phyloP scores from a whole-genome alignment of 441 rosid species.

The Croton setiger region DNA sequence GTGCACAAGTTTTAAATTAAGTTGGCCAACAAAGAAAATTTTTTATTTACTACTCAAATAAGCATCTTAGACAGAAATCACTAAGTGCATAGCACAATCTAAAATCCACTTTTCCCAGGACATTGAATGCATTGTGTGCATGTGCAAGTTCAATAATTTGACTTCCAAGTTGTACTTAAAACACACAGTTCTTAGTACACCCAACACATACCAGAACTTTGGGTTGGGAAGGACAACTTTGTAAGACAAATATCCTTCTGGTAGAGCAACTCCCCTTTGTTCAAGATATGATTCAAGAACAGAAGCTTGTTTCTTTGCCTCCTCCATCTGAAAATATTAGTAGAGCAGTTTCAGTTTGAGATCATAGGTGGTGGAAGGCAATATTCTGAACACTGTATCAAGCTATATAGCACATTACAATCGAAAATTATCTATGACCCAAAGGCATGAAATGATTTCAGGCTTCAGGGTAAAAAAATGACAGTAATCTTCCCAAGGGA shows the following conservation, averaged over 20 bases:
- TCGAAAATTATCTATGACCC: not conserved
- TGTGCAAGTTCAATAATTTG: not conserved
- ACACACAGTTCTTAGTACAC: not conserved
- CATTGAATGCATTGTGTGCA: no score
- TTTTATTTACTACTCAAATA: not conserved
- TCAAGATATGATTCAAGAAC: constrained; percentile 88
- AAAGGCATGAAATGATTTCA: not conserved
- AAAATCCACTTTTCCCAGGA: constrained; percentile 1
- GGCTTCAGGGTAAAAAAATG: not conserved
- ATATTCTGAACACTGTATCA: not conserved
- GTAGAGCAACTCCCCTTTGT: constrained; percentile 78
- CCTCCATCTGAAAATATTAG: constrained; percentile 49
- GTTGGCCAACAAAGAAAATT: not conserved
- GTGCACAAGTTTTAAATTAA: not conserved
- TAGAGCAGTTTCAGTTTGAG: not conserved
- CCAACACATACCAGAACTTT: constrained; percentile 51
- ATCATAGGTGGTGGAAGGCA: not conserved
- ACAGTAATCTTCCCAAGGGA: not conserved
- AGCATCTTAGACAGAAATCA: not conserved
- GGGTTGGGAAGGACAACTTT: constrained; percentile 91
- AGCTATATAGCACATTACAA: not conserved
- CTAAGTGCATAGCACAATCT: not conserved
- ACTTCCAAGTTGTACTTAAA: not conserved
- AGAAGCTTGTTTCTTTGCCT: constrained; percentile 53
- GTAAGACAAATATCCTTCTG: constrained; percentile 71